Base-by-base conservation (phyloP, 1,139 yeast genomes). In the Diutina ranongensis region DNA sequence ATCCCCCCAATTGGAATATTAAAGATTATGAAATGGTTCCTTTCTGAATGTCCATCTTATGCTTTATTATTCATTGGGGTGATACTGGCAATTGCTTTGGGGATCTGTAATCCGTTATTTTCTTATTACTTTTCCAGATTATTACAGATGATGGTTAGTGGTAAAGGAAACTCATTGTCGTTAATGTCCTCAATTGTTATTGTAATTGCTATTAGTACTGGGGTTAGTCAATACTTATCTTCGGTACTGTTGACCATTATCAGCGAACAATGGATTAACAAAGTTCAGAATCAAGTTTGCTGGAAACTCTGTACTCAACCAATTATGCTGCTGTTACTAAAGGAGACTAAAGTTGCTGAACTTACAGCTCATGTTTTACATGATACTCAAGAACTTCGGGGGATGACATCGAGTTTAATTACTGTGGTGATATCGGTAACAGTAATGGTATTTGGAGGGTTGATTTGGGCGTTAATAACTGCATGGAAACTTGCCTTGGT, bases 401-500 rank as follows among this genome's bases (percentile, higher is more conserved):
- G 68, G 2, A 64, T 86, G 46, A 70, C 83, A 2, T 71, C 87
- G 1, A 76, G 76, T 40, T 80, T 82, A 51, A 56, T 86, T 33
- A 67, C 80, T 12, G 72, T 83, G 0, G 46, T 74, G 0, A 55
- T 77, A 1, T 74, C 80, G 3, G 68, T 84, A 45, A 46, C 74
- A 1, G 64, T 78, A 0, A 69, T 88, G 47, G 65, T 82, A 0
- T 38, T 67, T 0, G 62, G 79, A 20, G 94, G 96, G 2, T 53
- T 80, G 3, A 64, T 76, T 4, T 89, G 97, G 97, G 80, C 96
- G 0, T 53, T 87, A 4, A 69, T 71, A 0, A 58, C 72, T n/a
- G 95, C 96, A 0, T 92, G 97, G 97, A 83, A 81, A 54, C 65
- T 92, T 45, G 76, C 96, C 1, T 62, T 89, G 15, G 92, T 86